A percentile compares a stretch with the other conserved stretches of the same genome.
These are phyloP conservation scores for Colletotrichum gigasporum DNA, from an alignment of 2,329 filamentous ascomycete genomes.

Conservation along the genomic window DNA sequence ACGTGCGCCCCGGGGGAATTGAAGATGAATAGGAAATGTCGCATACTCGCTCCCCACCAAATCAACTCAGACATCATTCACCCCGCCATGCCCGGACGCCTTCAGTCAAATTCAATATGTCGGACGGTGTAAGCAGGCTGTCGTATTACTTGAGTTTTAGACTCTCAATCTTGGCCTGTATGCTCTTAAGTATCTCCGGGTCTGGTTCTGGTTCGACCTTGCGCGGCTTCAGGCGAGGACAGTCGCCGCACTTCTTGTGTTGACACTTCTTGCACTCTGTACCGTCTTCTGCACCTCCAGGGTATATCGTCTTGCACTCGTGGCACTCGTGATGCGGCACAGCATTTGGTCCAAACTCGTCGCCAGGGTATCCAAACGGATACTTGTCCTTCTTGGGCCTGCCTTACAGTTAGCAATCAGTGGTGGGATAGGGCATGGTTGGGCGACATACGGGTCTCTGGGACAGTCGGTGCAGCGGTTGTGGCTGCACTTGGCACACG, in stretches of 20 bases:
- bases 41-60: conserved; percentile 19
- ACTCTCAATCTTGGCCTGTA: conserved; percentile 64
- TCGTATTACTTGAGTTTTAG: conserved; percentile 44
- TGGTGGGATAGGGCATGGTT: background rate
- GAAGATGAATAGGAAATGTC: conserved; percentile 21
- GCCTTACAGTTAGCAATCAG: conserved; percentile 22
- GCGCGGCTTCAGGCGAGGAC: conserved; percentile 66
- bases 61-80: conserved; percentile 13
- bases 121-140: conserved; percentile 1
- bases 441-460: conserved; percentile 74
- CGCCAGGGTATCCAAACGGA: conserved; percentile 75
- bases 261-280: conserved; percentile 68
- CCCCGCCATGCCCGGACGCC: conserved; percentile 19
- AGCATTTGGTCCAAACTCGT: conserved; percentile 63
- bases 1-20: conserved; percentile 6
- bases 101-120: conserved; percentile 14
- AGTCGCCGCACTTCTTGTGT: conserved; percentile 67
- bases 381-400: conserved; percentile 76
- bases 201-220: conserved; percentile 71
- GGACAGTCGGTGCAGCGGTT: conserved; percentile 83
- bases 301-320: conserved; percentile 69
- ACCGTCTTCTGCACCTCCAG: conserved; percentile 57
- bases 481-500: conserved; percentile 76
- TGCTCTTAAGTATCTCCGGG: conserved; percentile 64
- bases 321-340: conserved; percentile 68